Base-by-base conservation (phyloP, 352 stramenopile species). In the Globisporangium mamillatum region DNA sequence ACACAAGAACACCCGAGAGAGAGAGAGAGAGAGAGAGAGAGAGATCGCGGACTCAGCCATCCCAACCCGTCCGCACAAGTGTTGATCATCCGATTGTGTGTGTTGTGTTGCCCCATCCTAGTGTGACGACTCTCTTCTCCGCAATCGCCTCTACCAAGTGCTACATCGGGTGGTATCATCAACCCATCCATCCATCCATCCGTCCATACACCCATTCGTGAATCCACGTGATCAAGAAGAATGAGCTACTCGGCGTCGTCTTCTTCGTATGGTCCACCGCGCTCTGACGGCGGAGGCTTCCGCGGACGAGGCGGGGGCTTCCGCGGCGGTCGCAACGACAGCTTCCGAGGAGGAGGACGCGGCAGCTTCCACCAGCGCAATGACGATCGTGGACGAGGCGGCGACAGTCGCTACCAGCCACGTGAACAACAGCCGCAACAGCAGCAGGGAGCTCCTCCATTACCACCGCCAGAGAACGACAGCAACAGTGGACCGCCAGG, bases 71-170 rank as follows among this genome's bases (percentile, higher is more conserved):
- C 55, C 55, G 20, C 56, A 48, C 29, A 22, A 61, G 48, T 54
- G 24, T 66, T 66, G 60, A 58, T 66, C 44, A 56, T 55, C 41
- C 60, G 41, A 48, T 66, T 66, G 41, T 66, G 60, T 66, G 60
- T 66, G 60, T 66, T 66, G 60, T 66, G 60, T 64, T 64, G 58
- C 55, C 54, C 58, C 58, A 65, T 58, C 60, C 27, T 66, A 66
- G 60, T 66, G 60, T 48, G 41, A 64, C 55, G 48, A 38, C 55
- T 10, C 55, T 60, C 55, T 60, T 27, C 55, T 29, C n/a, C 3
- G 22, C 50, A 57, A 50, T 24, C 55, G 48, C 55, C 18, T 2
- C 18, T 22, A 20, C 18, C 54, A 38, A 46, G 38, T 7, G 18
- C 4, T 46, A 16, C 38, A 46, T 46, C 38, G 10, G 38, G 38